Evolutionary conservation across 768 basidiomycete genomes (phyloP).

Genomic region (Phanerochaete carnosa): DNA sequence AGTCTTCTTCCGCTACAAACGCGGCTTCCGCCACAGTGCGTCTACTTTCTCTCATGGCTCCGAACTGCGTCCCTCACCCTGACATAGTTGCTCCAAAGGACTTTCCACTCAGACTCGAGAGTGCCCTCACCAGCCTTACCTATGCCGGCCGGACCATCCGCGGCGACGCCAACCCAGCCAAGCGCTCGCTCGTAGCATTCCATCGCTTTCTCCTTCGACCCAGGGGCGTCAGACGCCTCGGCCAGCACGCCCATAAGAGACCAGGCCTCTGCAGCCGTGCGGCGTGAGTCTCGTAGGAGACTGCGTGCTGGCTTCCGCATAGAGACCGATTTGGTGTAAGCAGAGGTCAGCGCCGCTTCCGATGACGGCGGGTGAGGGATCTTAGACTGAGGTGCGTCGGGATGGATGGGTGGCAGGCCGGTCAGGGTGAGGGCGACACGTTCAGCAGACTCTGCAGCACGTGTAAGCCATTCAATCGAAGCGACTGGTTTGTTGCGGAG

Average conservation of each 20-base stretch:
- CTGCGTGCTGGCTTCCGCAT: conserved; percentile 53
- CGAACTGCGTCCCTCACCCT: conserved; percentile 36
- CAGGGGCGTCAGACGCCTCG: conserved; percentile 36
- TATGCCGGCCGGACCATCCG: conserved; percentile 32
- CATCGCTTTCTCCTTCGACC: conserved; percentile 41
- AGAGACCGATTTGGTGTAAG: conserved; percentile 43
- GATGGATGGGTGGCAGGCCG: conserved; percentile 34
- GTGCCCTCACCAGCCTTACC: conserved; percentile 48
- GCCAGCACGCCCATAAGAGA: conserved; percentile 65
- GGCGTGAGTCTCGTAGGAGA: conserved; percentile 65
- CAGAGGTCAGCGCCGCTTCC: conserved; percentile 37
- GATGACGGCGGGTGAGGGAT: conserved; percentile 36
- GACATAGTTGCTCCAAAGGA: conserved; percentile 57
- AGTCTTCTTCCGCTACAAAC: background rate
- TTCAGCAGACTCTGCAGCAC: conserved; percentile 67
- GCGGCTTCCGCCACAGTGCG: background rate
- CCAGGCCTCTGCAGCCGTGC: conserved; percentile 75
- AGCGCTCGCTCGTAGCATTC: conserved; percentile 69
- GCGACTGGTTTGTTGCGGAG: conserved; percentile 35
- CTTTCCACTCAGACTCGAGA: conserved; percentile 58
- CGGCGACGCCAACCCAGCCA: conserved; percentile 56
- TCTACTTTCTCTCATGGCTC: background rate
- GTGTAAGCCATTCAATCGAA: conserved; percentile 53
- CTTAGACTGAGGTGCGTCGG: conserved; percentile 32
- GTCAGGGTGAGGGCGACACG: conserved; percentile 55